phyloP scores from a whole-genome alignment of 305 asterid genomes.

The Ilex paraguariensis region DNA sequence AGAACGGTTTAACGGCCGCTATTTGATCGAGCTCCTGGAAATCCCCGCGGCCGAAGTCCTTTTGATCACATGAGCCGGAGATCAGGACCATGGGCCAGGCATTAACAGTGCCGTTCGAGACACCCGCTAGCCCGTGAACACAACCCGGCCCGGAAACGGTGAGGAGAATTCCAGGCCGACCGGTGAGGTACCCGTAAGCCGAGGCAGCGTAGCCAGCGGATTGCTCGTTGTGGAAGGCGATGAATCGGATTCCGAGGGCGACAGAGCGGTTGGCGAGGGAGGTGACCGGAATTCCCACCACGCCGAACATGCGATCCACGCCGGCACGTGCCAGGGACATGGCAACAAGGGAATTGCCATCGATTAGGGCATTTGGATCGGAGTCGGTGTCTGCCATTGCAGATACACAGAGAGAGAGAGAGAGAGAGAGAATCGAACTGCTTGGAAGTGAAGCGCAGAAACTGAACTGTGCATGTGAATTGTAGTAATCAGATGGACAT shows the following conservation, averaged over 20 bases:
- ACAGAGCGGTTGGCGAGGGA: conserved; percentile 75
- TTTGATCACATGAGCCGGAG: conserved; percentile 82
- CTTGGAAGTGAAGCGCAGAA: too few relatives aligned
- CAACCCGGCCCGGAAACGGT: conserved; percentile 93
- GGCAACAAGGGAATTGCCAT: conserved; percentile 66
- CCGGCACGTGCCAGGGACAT: conserved; percentile 71
- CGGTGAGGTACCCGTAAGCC: conserved; percentile 79
- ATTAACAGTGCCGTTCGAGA: conserved; percentile 70
- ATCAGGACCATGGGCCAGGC: conserved; percentile 89
- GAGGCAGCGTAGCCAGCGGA: conserved; percentile 97
- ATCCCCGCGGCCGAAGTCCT: conserved; percentile 63
- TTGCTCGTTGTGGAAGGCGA: conserved; percentile 93
- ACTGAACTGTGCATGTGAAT: too few relatives aligned
- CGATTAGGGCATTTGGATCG: conserved; percentile 22
- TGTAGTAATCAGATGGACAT: too few relatives aligned
- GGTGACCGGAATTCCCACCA: conserved; percentile 85
- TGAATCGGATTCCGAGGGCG: conserved; percentile 68
- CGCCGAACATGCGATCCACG: conserved; percentile 71
- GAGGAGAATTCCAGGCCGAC: conserved; percentile 73
- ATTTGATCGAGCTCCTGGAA: conserved; percentile 86
- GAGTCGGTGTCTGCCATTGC: conserved; percentile 36
- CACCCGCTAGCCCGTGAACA: conserved; percentile 86
- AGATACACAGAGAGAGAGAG: not conserved
- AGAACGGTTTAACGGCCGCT: conserved; percentile 68
- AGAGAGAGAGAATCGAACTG: too few relatives aligned